phyloP scores from a whole-genome alignment of 169 alveolate genomes.

The Plasmodium knowlesi region DNA sequence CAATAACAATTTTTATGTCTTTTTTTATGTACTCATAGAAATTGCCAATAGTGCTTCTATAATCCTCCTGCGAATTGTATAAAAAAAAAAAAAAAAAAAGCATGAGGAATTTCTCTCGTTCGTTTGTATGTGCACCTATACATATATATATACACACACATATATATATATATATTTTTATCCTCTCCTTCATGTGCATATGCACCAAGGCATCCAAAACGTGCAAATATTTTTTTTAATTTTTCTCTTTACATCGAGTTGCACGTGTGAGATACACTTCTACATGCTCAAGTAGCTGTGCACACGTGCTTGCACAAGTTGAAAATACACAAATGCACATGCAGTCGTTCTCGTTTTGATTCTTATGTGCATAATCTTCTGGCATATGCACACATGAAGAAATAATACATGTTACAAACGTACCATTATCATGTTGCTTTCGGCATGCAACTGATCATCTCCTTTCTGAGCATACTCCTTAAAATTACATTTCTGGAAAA shows the following conservation, averaged over 20 bases:
- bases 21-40: conserved; percentile 64
- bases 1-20: conserved; percentile 45
- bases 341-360: neutral
- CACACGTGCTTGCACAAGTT: neutral
- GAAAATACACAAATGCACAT: neutral
- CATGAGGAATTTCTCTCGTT: neutral
- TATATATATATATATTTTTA: neutral
- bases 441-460: conserved; percentile 18
- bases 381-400: neutral
- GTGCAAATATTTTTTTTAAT: neutral
- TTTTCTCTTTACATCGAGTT: neutral
- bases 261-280: neutral
- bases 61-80: conserved; percentile 54
- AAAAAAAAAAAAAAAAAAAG: neutral
- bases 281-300: neutral
- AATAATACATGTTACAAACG: neutral
- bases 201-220: neutral
- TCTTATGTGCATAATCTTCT: neutral
- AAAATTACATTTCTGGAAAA: conserved; percentile 31
- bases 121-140: neutral
- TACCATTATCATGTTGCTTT: conserved; percentile 55
- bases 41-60: conserved; percentile 20
- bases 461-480: neutral
- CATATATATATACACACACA: neutral
- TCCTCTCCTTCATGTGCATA: neutral